Percentiles rank a stretch among this genome's conserved stretches.
Evolutionary conservation across 169 alveolate species (phyloP).

Genomic region (Eimeria necatrix): DNA sequence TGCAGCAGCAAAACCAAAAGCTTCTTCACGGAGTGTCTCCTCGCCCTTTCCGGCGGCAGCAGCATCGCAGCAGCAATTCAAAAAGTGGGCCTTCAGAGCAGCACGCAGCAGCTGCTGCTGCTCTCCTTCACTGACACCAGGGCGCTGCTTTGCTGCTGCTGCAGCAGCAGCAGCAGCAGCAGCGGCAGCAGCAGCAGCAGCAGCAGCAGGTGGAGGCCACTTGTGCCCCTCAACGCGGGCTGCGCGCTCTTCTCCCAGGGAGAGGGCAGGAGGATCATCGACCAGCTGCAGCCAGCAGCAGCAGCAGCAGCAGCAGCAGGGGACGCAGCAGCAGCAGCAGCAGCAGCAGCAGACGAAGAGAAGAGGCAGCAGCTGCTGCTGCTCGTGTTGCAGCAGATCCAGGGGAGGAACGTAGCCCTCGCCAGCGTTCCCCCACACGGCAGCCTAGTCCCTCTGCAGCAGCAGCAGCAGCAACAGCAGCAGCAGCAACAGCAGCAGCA

Average conservation of each 20-base stretch:
- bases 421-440: neutral
- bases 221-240: slow-evolving; percentile 33
- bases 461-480: neutral
- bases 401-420: neutral
- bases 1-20: slow-evolving; percentile 1
- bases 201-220: neutral
- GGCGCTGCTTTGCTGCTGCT: neutral
- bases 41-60: neutral
- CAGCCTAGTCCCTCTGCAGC: neutral
- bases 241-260: neutral
- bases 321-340: neutral
- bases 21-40: slow-evolving; percentile 30
- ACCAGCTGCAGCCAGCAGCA: neutral
- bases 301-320: slow-evolving; percentile 27
- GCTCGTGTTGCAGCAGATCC: slow-evolving; percentile 47
- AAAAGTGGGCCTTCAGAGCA: neutral
- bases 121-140: neutral
- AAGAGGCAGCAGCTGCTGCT: neutral
- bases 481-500: neutral
- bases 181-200: neutral
- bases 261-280: neutral
- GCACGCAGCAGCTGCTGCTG: neutral
- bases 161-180: slow-evolving; percentile 5
- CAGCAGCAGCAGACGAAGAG: slow-evolving; percentile 14
- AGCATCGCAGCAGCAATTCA: slow-evolving; percentile 1